Conservation (phyloP, 2,329 filamentous ascomycete genomes). For the Colletotrichum nymphaeae region DNA sequence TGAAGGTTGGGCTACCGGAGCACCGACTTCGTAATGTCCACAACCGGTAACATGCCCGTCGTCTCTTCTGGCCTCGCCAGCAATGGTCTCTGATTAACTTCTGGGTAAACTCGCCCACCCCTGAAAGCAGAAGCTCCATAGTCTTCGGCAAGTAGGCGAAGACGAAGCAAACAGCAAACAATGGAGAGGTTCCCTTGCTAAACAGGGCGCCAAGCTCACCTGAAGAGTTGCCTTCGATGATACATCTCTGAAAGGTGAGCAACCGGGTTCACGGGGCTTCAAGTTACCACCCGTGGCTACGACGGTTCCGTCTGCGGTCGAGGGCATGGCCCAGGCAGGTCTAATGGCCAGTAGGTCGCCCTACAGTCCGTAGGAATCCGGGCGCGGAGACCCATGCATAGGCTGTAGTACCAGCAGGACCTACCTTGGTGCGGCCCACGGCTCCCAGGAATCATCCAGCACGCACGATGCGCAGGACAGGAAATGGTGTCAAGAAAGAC, state of each 20-base stretch:
- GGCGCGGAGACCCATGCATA: constrained; percentile 22
- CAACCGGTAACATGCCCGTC: constrained; percentile 10
- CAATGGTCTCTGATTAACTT: neutral
- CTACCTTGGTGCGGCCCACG: neutral
- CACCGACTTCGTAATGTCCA: neutral
- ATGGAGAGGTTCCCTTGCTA: neutral
- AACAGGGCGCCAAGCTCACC: neutral
- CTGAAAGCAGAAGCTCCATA: neutral
- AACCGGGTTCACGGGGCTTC: neutral
- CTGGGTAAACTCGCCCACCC: neutral
- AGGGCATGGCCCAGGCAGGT: neutral
- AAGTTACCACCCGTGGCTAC: neutral
- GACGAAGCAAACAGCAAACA: neutral
- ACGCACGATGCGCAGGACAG: neutral
- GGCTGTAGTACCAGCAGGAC: neutral
- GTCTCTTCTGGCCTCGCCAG: neutral
- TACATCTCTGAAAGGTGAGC: neutral
- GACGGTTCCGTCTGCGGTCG: neutral
- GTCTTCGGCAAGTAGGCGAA: neutral
- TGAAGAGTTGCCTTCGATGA: neutral
- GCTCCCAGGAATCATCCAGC: neutral
- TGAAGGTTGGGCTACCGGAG: neutral
- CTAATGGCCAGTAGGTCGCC: neutral
- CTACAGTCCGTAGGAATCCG: constrained; percentile 17
- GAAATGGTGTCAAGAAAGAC: constrained; percentile 5